These are phyloP conservation scores for Lasiosphaeria hispida DNA, from an alignment of 495 filamentous ascomycete genomes.

Conservation along the genomic window DNA sequence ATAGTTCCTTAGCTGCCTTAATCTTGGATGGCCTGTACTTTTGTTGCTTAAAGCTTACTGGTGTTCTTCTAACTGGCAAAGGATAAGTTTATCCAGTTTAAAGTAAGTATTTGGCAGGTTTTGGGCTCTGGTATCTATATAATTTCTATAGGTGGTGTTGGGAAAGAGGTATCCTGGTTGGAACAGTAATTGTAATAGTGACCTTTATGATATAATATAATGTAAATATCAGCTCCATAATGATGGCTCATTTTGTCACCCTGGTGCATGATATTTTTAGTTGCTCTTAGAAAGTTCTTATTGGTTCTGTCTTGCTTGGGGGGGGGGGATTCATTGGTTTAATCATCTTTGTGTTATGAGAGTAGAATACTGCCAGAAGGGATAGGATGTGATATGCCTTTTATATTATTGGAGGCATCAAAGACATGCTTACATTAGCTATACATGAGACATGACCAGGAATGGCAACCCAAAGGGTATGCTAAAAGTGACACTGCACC, in stretches of 20 bases:
- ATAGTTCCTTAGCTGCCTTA: neutral
- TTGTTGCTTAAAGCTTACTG: slow-evolving; percentile 4
- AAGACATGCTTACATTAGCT: neutral
- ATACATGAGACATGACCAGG: neutral
- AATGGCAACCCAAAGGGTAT: no score
- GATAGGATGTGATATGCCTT: neutral
- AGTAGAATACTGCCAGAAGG: neutral
- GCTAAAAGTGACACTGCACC: neutral
- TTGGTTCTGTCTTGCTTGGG: neutral
- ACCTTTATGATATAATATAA: slow-evolving; percentile 2
- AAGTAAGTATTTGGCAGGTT: slow-evolving; percentile 4
- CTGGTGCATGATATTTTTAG: slow-evolving; percentile 3
- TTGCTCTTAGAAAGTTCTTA: slow-evolving; percentile 4
- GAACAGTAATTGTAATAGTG: slow-evolving; percentile 6
- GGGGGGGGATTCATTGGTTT: neutral
- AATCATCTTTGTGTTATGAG: neutral
- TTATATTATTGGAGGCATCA: neutral
- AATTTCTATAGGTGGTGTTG: slow-evolving; percentile 3
- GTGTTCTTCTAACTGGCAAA: slow-evolving; percentile 7
- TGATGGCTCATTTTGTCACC: slow-evolving; percentile 4
- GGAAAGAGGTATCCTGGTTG: slow-evolving; percentile 4
- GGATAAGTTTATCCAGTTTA: slow-evolving; percentile 2
- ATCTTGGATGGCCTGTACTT: neutral
- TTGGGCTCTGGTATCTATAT: slow-evolving; percentile 1
- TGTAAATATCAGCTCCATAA: slow-evolving; percentile 6